These are phyloP conservation scores for Marasmius fiardii DNA, from an alignment of 1,284 basidiomycete species.

Conservation along the genomic window DNA sequence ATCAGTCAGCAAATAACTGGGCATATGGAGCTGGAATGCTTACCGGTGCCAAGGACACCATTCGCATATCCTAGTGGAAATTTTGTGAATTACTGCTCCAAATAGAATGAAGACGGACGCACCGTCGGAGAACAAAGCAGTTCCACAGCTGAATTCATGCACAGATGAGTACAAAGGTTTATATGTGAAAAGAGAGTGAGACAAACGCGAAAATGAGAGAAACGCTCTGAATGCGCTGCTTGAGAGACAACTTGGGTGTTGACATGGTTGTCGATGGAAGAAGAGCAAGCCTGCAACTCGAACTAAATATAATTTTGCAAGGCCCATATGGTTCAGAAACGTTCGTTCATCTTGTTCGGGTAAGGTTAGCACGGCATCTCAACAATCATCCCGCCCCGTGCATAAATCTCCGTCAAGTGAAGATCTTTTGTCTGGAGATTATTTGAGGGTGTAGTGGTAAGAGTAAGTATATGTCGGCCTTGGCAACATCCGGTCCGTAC, in stretches of 20 bases:
- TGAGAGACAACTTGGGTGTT: slow-evolving; percentile 19
- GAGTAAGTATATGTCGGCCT: no score
- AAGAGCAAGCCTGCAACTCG: no score
- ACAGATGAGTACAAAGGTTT: slow-evolving; percentile 1
- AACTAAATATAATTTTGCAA: no score
- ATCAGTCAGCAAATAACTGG: not conserved
- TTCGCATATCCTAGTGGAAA: slow-evolving; percentile 75
- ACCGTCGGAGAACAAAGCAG: slow-evolving; percentile 87
- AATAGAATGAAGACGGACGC: slow-evolving; percentile 14
- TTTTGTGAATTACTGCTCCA: slow-evolving; percentile 2
- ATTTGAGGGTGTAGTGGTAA: no score
- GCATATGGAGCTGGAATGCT: slow-evolving; percentile 23
- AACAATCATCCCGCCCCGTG: no score
- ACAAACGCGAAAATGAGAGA: slow-evolving; percentile 79
- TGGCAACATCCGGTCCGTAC: no score
- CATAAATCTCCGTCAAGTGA: no score
- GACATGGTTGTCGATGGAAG: slow-evolving; percentile 11
- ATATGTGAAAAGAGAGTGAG: not conserved
- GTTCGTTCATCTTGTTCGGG: no score
- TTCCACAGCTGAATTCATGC: slow-evolving; percentile 66
- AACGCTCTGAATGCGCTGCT: slow-evolving; percentile 44
- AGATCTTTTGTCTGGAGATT: no score
- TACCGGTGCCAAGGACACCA: slow-evolving; percentile 72
- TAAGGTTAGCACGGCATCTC: no score
- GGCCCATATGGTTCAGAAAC: no score